A percentile compares a stretch with the other conserved stretches of the same genome.
Conservation (phyloP, 306 rosid genomes). For the Quillaja saponaria region DNA sequence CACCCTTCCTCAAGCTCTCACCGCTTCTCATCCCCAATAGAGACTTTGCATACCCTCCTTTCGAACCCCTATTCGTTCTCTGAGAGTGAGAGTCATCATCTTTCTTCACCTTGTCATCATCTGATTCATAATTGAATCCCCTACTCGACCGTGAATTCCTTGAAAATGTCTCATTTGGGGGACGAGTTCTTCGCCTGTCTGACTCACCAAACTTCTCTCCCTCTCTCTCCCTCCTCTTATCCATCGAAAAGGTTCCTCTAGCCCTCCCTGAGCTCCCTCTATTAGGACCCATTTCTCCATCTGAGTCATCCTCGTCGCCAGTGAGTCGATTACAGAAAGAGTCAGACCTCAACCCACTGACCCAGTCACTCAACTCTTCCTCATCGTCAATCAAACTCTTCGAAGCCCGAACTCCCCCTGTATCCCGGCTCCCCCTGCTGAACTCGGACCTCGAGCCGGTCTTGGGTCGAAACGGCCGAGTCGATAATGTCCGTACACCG, state of each 20-base stretch:
- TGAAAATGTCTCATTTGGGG: constrained; percentile 16
- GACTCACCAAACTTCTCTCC: constrained; percentile 36
- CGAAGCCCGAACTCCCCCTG: constrained; percentile 34
- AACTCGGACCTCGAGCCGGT: constrained; percentile 30
- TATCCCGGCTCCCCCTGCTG: constrained; percentile 24
- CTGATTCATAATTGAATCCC: constrained; percentile 21
- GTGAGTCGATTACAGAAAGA: constrained; percentile 33
- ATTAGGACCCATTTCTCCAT: constrained; percentile 22
- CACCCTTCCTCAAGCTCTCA: constrained; percentile 35
- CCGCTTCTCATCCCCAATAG: constrained; percentile 51
- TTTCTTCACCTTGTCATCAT: neutral
- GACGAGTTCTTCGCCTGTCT: constrained; percentile 24
- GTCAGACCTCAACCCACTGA: constrained; percentile 53
- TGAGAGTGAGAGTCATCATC: constrained; percentile 18
- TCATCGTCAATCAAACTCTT: constrained; percentile 80
- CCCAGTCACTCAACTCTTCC: constrained; percentile 87
- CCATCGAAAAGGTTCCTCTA: constrained; percentile 28
- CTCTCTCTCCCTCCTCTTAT: constrained; percentile 38
- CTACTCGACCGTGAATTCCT: constrained; percentile 23
- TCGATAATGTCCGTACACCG: constrained; percentile 40
- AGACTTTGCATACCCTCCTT: constrained; percentile 33
- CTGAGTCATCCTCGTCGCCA: constrained; percentile 41
- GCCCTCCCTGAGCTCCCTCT: constrained; percentile 27
- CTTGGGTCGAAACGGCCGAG: constrained; percentile 38
- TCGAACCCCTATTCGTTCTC: constrained; percentile 13